These are phyloP conservation scores for Veloboletus limbatus DNA, from an alignment of 1,284 basidiomycete species.

Conservation along the genomic window DNA sequence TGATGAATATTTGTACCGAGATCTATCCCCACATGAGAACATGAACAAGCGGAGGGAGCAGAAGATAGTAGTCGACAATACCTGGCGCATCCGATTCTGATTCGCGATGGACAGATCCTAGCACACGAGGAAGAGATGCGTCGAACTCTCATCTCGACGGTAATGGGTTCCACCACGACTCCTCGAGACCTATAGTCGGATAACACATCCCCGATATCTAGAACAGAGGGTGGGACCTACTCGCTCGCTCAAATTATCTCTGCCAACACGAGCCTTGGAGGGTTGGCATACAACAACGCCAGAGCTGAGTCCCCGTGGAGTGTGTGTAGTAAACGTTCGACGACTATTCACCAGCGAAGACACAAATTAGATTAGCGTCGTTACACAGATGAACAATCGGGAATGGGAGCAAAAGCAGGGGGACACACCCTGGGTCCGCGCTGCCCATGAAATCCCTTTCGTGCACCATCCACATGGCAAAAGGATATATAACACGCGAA, in stretches of 20 bases:
- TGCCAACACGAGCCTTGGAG: constrained; percentile 87
- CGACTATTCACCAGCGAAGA: constrained; percentile 45
- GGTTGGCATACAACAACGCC: constrained; percentile 78
- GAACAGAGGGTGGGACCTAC: constrained; percentile 39
- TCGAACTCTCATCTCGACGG: constrained; percentile 80
- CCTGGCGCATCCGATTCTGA: constrained; percentile 78
- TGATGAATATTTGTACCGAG: constrained; percentile 74
- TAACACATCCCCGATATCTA: not conserved
- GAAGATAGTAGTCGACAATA: constrained; percentile 33
- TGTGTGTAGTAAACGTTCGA: constrained; percentile 74
- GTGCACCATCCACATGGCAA: constrained; percentile 91
- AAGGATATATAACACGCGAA: constrained; percentile 85
- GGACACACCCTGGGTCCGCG: constrained; percentile 48
- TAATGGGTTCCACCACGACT: constrained; percentile 81
- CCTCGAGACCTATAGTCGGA: constrained; percentile 61
- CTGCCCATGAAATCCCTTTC: constrained; percentile 71
- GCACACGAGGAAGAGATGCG: constrained; percentile 95
- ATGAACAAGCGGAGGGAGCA: not conserved
- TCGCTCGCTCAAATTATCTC: constrained; percentile 76
- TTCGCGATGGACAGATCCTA: constrained; percentile 83
- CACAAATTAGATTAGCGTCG: not conserved
- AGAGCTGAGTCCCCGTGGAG: constrained; percentile 83
- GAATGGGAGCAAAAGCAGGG: no score
- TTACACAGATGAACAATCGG: not conserved
- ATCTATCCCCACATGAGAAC: constrained; percentile 46